phyloP scores from a whole-genome alignment of 805 yeast species.

The Monosporozyma aerobia region DNA sequence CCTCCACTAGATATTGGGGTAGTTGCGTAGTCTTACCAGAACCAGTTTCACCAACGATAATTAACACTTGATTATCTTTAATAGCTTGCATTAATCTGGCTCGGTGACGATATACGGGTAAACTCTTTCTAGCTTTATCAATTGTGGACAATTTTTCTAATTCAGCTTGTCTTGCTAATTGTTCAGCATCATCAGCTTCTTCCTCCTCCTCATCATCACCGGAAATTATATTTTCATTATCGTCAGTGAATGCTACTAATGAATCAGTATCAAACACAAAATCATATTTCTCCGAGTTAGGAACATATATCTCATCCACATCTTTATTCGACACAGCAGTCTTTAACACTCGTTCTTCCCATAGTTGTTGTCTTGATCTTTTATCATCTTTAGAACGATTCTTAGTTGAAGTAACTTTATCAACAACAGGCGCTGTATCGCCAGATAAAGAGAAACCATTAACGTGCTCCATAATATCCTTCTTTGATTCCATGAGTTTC shows the following conservation, averaged over 20 bases:
- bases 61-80: slow-evolving; percentile 51
- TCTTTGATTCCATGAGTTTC: slow-evolving; percentile 26
- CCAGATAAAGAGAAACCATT: slow-evolving; percentile 41
- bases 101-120: slow-evolving; percentile 68
- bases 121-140: slow-evolving; percentile 47
- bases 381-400: slow-evolving; percentile 31
- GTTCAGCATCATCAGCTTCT: slow-evolving; percentile 18
- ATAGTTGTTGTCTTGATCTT: slow-evolving; percentile 26
- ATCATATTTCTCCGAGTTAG: slow-evolving; percentile 43
- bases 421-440: not conserved
- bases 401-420: not conserved
- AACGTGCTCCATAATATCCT: slow-evolving; percentile 13
- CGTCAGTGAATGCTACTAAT: slow-evolving; percentile 45
- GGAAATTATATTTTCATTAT: slow-evolving; percentile 26
- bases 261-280: slow-evolving; percentile 68
- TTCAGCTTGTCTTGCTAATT: slow-evolving; percentile 16
- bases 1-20: slow-evolving; percentile 80
- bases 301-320: slow-evolving; percentile 21
- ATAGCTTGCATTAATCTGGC: slow-evolving; percentile 53
- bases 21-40: slow-evolving; percentile 93
- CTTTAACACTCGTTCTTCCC: slow-evolving; percentile 30
- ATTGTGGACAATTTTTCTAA: slow-evolving; percentile 23
- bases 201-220: slow-evolving; percentile 28
- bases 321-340: slow-evolving; percentile 18
- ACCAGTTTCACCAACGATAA: slow-evolving; percentile 82